These are phyloP conservation scores for Diutina siamensis DNA, from an alignment of 1,139 yeast genomes.

Conservation along the genomic window DNA sequence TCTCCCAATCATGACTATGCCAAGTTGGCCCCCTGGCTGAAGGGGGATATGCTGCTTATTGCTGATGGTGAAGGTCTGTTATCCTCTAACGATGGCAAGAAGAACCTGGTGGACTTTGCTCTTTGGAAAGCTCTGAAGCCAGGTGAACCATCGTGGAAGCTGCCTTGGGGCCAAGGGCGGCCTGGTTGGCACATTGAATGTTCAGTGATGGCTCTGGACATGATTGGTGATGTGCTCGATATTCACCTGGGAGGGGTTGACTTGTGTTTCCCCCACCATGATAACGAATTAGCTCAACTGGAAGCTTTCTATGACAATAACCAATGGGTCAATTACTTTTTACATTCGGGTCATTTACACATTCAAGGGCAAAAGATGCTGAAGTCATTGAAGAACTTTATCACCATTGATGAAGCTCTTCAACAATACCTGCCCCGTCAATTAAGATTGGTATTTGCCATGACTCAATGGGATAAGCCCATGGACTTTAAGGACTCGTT, in stretches of 20 bases:
- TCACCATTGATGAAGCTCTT: slow-evolving; percentile 87
- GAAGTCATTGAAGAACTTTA: slow-evolving; percentile 85
- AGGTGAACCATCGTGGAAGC: slow-evolving; percentile 94
- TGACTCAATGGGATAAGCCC: slow-evolving; percentile 87
- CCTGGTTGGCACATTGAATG: slow-evolving; percentile 99
- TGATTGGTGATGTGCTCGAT: slow-evolving; percentile 75
- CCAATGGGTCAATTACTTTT: slow-evolving; percentile 94
- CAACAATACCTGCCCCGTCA: slow-evolving; percentile 63
- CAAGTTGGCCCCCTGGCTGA: slow-evolving; percentile 96
- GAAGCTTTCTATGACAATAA: slow-evolving; percentile 84
- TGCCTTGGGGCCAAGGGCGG: slow-evolving; percentile 96
- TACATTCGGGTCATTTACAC: slow-evolving; percentile 95
- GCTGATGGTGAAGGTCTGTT: slow-evolving; percentile 95
- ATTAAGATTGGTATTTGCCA: slow-evolving; percentile 78
- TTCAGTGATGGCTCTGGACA: slow-evolving; percentile 95
- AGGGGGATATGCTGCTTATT: slow-evolving; percentile 74
- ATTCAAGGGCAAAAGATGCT: slow-evolving; percentile 98
- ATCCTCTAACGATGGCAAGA: slow-evolving; percentile 42
- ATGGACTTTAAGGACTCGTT: slow-evolving; percentile 83
- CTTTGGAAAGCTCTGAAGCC: slow-evolving; percentile 94
- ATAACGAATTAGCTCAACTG: slow-evolving; percentile 92
- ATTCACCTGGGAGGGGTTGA: slow-evolving; percentile 97
- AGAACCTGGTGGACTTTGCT: slow-evolving; percentile 79
- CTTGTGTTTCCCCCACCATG: slow-evolving; percentile 98
- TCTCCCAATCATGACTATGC: slow-evolving; percentile 74